Conservation (phyloP, 139 green algal genomes). For the Ettlia oleoabundans region DNA sequence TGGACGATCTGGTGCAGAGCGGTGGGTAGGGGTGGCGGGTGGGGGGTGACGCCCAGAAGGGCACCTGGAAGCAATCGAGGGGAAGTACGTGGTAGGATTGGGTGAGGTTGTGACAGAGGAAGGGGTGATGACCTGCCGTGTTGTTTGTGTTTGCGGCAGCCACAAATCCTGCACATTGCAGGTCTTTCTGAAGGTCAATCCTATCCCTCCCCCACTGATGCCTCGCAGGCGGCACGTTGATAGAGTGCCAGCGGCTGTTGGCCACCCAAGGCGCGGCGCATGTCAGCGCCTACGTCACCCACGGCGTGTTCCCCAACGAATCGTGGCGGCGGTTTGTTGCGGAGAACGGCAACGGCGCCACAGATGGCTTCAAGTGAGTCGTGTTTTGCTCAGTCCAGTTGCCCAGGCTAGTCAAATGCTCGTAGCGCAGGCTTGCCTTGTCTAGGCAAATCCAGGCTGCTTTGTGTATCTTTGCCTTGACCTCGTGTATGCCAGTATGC, state of each 20-base stretch:
- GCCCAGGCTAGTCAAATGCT: neutral
- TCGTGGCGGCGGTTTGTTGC: constrained; percentile 82
- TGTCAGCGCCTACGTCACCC: constrained; percentile 96
- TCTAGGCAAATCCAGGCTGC: no score
- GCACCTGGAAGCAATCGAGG: neutral
- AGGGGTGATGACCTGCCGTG: no score
- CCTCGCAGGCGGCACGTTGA: constrained; percentile 85
- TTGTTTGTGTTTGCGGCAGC: no score
- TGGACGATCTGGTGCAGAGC: constrained; percentile 98
- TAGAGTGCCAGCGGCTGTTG: constrained; percentile 95
- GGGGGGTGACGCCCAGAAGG: no score
- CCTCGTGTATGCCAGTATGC: no score
- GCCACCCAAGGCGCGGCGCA: constrained; percentile 49
- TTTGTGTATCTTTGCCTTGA: no score
- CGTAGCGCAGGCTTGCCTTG: no score
- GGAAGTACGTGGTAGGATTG: neutral
- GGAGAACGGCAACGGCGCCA: constrained; percentile 46
- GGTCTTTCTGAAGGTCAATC: no score
- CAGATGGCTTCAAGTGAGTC: constrained; percentile 24
- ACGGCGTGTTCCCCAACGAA: constrained; percentile 96
- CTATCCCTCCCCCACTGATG: neutral
- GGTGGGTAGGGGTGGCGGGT: no score
- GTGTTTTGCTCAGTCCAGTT: neutral
- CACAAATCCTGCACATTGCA: no score
- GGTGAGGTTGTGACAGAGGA: neutral